These are phyloP conservation scores for Nicotiana otophora DNA, from an alignment of 257 asterid species.

Conservation along the genomic window DNA sequence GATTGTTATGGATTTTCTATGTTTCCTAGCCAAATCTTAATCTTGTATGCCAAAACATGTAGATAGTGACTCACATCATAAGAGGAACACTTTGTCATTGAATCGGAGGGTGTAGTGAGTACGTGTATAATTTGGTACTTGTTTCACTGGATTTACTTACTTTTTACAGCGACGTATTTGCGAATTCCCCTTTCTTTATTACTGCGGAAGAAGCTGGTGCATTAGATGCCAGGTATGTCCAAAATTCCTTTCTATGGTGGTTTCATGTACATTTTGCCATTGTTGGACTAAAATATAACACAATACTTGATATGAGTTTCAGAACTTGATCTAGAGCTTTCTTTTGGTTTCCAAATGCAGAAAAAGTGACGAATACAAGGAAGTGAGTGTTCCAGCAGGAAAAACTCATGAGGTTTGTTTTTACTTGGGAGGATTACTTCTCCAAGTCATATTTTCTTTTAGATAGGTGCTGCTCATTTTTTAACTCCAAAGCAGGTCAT, in stretches of 20 bases:
- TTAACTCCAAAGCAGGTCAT: neutral
- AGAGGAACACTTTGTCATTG: neutral
- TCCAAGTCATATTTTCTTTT: neutral
- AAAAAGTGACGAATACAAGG: slow-evolving; percentile 67
- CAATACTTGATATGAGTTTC: neutral
- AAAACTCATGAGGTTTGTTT: slow-evolving; percentile 71
- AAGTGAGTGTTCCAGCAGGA: slow-evolving; percentile 77
- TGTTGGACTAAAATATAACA: neutral
- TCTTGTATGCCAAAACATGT: neutral
- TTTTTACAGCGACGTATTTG: slow-evolving; percentile 70
- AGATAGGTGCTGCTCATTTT: neutral
- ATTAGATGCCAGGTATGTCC: slow-evolving; percentile 54
- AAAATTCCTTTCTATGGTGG: slow-evolving; percentile 13
- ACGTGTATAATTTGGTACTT: neutral
- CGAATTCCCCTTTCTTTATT: slow-evolving; percentile 88
- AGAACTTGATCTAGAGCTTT: neutral
- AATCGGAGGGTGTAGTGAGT: neutral
- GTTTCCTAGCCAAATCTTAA: neutral
- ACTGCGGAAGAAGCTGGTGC: slow-evolving; percentile 87
- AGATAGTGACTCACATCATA: neutral
- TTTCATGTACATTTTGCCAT: neutral
- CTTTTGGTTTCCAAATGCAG: slow-evolving; percentile 35
- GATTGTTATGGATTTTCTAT: neutral
- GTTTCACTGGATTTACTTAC: slow-evolving; percentile 11
- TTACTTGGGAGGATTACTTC: slow-evolving; percentile 9